Evolutionary conservation across 2,329 filamentous ascomycete genomes (phyloP).

Genomic region (Pseudofabraea citricarpa): DNA sequence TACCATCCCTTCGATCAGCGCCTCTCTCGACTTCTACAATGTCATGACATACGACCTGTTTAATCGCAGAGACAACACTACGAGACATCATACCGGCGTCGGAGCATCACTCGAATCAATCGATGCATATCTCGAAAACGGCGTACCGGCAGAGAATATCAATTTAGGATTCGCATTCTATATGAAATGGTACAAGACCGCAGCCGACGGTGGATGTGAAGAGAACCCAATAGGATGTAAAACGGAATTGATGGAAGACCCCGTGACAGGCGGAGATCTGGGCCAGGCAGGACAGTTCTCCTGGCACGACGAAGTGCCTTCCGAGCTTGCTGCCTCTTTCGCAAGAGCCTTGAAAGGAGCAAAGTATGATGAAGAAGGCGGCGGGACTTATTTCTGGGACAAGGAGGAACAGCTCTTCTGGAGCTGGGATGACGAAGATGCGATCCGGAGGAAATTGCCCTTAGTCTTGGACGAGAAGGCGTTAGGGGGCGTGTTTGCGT

Average conservation of each 20-base stretch:
- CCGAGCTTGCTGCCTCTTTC: constrained; percentile 53
- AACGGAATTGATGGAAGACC: constrained; percentile 53
- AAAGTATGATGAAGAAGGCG: constrained; percentile 49
- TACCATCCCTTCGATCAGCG: constrained; percentile 53
- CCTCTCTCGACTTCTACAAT: constrained; percentile 62
- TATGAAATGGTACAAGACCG: constrained; percentile 58
- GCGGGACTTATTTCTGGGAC: constrained; percentile 69
- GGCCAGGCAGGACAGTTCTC: constrained; percentile 56
- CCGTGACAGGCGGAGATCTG: constrained; percentile 49
- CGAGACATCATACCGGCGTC: constrained; percentile 62
- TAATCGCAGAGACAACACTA: constrained; percentile 61
- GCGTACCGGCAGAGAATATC: constrained; percentile 45
- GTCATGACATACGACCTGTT: constrained; percentile 68
- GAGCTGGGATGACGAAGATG: constrained; percentile 64
- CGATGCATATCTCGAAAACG: constrained; percentile 53
- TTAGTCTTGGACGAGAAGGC: constrained; percentile 49
- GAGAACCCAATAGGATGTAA: constrained; percentile 46
- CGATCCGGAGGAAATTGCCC: constrained; percentile 58
- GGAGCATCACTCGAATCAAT: constrained; percentile 48
- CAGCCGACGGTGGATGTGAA: constrained; percentile 32
- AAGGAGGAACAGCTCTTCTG: constrained; percentile 56
- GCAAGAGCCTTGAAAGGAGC: constrained; percentile 47
- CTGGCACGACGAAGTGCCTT: constrained; percentile 50
- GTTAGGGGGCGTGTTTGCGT: constrained; percentile 70
- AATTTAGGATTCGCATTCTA: constrained; percentile 66